Conservation (phyloP, 352 stramenopile genomes). For the Phytophthora macrochlamydospora region DNA sequence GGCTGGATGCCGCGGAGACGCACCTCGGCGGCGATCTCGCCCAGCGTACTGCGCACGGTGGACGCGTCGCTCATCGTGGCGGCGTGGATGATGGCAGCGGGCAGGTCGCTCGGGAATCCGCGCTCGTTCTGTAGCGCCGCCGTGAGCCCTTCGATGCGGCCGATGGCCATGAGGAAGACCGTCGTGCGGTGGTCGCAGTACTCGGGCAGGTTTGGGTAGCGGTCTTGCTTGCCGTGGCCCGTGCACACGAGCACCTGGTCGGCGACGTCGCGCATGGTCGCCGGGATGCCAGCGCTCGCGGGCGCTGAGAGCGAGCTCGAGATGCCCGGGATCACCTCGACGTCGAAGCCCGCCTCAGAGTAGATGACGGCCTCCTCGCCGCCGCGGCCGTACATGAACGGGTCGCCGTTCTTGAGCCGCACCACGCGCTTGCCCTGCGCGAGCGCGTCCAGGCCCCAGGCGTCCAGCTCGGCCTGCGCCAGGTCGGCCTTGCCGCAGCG, state of each 20-base stretch:
- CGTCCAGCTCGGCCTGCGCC: conserved; percentile 94
- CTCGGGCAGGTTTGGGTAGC: conserved; percentile 91
- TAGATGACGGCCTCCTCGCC: conserved; percentile 93
- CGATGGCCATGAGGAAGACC: conserved; percentile 98
- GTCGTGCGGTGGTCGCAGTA: conserved; percentile 96
- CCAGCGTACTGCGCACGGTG: conserved; percentile 89
- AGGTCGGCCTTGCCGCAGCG: conserved; percentile 94
- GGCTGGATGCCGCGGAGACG: conserved; percentile 85
- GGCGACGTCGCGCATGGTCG: conserved; percentile 95
- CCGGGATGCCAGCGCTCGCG: conserved; percentile 92
- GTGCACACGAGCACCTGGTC: conserved; percentile 95
- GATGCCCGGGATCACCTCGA: conserved; percentile 92
- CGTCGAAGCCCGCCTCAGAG: conserved; percentile 75
- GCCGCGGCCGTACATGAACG: conserved; percentile 96
- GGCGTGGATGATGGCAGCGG: conserved; percentile 93
- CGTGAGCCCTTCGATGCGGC: conserved; percentile 90
- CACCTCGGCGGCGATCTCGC: conserved; percentile 90
- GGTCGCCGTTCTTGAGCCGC: conserved; percentile 97
- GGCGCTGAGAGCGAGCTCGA: conserved; percentile 95
- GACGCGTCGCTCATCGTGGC: conserved; percentile 91
- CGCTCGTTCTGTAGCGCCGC: conserved; percentile 74
- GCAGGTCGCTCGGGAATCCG: conserved; percentile 90
- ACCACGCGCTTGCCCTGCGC: conserved; percentile 92
- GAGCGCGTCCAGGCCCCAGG: conserved; percentile 91
- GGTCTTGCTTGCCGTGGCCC: conserved; percentile 93